Evolutionary conservation across 2,329 filamentous ascomycete genomes (phyloP).

Genomic region (Aureobasidium subglaciale): DNA sequence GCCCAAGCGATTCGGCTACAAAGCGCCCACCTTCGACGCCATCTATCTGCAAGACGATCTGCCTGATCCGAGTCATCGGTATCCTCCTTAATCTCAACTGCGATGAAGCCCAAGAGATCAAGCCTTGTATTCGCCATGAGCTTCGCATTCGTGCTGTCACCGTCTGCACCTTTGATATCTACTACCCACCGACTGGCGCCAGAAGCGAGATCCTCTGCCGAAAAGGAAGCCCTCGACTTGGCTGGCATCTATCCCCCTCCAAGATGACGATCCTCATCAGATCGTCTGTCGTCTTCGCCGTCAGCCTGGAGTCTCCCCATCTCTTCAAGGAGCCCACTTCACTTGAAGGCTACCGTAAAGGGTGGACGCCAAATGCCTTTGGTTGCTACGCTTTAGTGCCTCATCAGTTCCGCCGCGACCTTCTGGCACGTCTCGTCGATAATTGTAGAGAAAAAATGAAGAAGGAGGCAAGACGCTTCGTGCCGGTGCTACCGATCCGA

Average conservation of each 20-base stretch:
- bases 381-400: not conserved
- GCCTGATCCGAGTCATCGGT: not conserved
- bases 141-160: not conserved
- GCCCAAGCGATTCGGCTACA: not conserved
- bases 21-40: not conserved
- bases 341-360: not conserved
- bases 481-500: not conserved
- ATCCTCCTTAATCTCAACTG: not conserved
- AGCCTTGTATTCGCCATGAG: not conserved
- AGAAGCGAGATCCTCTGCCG: not conserved
- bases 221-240: not conserved
- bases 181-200: not conserved
- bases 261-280: not conserved
- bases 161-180: not conserved
- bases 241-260: not conserved
- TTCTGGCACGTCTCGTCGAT: not conserved
- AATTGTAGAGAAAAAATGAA: not conserved
- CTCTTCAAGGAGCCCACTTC: not conserved
- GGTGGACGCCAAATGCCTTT: not conserved
- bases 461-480: not conserved
- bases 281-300: not conserved
- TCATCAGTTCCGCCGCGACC: not conserved
- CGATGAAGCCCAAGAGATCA: not conserved
- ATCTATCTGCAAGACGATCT: not conserved
- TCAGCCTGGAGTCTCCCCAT: not conserved